Evolutionary conservation across 75 land plant species (phyloP).

Genomic region (Gnetum montanum): DNA sequence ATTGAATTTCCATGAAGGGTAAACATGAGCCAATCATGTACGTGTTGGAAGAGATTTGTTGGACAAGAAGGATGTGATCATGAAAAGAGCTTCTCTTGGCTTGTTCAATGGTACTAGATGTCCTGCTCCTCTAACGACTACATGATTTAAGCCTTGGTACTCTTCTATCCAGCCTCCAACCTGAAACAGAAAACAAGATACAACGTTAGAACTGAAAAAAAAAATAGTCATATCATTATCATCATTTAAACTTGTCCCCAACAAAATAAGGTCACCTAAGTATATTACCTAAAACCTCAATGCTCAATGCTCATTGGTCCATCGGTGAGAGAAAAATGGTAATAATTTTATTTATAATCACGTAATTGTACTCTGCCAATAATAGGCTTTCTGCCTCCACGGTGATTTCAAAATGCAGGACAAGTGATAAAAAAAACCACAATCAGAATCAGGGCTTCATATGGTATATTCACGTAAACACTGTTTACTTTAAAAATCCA

Average conservation of each 20-base stretch:
- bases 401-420: too few species aligned
- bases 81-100: conserved; percentile 31
- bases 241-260: background rate
- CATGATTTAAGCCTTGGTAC: conserved; percentile 50
- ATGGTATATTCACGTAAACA: too few species aligned
- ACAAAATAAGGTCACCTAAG: background rate
- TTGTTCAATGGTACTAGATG: conserved; percentile 76
- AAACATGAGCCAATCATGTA: too few species aligned
- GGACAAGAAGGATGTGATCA: conserved; percentile 35
- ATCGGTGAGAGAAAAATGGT: too few species aligned
- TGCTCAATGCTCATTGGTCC: too few species aligned
- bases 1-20: too few species aligned
- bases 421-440: too few species aligned
- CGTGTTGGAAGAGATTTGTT: conserved; percentile 13
- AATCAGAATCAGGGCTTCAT: too few species aligned
- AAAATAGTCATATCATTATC: background rate
- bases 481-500: too few species aligned
- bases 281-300: background rate
- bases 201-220: background rate
- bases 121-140: conserved; percentile 81
- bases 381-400: too few species aligned
- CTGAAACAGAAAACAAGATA: conserved; percentile 9
- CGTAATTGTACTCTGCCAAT: too few species aligned
- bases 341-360: too few species aligned
- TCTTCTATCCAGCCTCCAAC: conserved; percentile 51